Conservation (phyloP, 2,329 filamentous ascomycete species). For the Fusarium sp. region DNA sequence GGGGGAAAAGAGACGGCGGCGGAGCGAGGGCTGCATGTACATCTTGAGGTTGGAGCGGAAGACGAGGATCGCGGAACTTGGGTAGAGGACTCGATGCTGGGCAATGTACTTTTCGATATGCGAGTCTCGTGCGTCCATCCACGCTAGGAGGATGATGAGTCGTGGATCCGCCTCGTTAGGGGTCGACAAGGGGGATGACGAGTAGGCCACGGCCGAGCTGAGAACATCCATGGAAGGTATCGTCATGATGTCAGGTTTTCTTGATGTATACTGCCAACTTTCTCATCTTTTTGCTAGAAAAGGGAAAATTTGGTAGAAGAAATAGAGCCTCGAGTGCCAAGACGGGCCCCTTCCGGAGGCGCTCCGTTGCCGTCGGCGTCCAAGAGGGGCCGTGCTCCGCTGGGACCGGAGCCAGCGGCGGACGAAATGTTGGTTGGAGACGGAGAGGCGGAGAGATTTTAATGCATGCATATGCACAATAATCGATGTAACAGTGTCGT, state of each 20-base stretch:
- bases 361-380: slow-evolving; percentile 15
- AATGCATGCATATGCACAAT: not conserved
- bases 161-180: slow-evolving; percentile 48
- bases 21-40: slow-evolving; percentile 48
- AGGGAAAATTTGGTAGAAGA: not conserved
- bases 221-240: slow-evolving; percentile 53
- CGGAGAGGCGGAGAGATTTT: not conserved
- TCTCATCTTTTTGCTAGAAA: not conserved
- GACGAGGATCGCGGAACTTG: slow-evolving; percentile 59
- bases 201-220: slow-evolving; percentile 52
- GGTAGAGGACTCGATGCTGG: slow-evolving; percentile 58
- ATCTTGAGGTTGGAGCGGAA: slow-evolving; percentile 55
- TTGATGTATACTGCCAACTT: not conserved
- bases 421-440: slow-evolving; percentile 9
- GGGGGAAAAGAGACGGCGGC: slow-evolving; percentile 50
- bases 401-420: slow-evolving; percentile 21
- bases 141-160: slow-evolving; percentile 61
- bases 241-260: slow-evolving; percentile 41
- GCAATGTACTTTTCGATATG: slow-evolving; percentile 65
- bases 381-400: slow-evolving; percentile 29
- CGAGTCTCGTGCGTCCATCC: slow-evolving; percentile 63
- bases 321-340: not conserved
- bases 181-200: slow-evolving; percentile 22
- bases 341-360: not conserved
- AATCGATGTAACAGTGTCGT: not conserved